Evolutionary conservation across 202 grass and related monocot species (phyloP).

Genomic region (Musa balbisiana): DNA sequence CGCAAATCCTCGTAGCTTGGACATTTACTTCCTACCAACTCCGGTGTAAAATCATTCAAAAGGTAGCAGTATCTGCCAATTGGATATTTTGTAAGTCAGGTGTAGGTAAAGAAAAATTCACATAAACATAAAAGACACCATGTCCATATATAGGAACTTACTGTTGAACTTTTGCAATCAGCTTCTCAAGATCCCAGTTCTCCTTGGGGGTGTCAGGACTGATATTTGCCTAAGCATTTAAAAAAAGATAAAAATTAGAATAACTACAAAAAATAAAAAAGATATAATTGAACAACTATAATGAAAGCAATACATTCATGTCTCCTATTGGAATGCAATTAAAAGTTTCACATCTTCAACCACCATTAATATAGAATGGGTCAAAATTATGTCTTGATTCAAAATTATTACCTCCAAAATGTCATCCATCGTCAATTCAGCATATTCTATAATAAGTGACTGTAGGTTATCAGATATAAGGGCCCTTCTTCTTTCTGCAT

Average conservation of each 20-base stretch:
- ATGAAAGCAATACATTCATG: neutral
- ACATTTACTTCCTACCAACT: constrained; percentile 61
- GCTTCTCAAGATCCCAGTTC: constrained; percentile 72
- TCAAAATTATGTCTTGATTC: neutral
- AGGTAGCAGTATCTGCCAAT: constrained; percentile 82
- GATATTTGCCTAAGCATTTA: constrained; percentile 72
- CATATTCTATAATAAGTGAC: constrained; percentile 86
- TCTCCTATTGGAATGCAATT: neutral
- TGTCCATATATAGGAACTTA: constrained; percentile 35
- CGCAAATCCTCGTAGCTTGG: constrained; percentile 65
- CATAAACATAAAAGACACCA: neutral
- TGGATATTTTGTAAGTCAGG: constrained; percentile 6
- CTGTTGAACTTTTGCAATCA: constrained; percentile 97
- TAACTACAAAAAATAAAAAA: neutral
- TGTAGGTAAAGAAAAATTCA: neutral
- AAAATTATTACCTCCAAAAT: constrained; percentile 60
- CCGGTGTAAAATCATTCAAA: constrained; percentile 73
- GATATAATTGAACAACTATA: neutral
- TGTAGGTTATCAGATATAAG: constrained; percentile 72
- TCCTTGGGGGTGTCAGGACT: constrained; percentile 58
- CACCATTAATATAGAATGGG: neutral
- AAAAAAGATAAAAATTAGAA: constrained; percentile 7
- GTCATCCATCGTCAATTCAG: constrained; percentile 95
- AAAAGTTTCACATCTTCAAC: neutral
- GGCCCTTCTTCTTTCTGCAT: constrained; percentile 83